phyloP scores from a whole-genome alignment of 306 rosid species.

The Luffa acutangula region DNA sequence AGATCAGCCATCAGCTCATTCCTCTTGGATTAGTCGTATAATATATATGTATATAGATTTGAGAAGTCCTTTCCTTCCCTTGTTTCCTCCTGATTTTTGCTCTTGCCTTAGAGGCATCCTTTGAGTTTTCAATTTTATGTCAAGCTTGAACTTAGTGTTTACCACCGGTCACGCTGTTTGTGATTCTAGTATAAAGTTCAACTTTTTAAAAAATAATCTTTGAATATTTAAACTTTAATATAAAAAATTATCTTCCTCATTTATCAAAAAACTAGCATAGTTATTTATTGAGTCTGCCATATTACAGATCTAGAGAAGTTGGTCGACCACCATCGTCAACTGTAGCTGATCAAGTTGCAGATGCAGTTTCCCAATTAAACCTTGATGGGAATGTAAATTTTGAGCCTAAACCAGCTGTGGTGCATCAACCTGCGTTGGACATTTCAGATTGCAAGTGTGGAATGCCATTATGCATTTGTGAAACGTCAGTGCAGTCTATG shows the following conservation, averaged over 20 bases:
- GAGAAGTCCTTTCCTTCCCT: not conserved
- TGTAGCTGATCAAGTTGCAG: slow-evolving; percentile 37
- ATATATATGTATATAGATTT: no score
- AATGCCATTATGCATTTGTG: slow-evolving; percentile 99
- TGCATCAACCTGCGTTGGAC: slow-evolving; percentile 21
- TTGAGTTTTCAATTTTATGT: not conserved
- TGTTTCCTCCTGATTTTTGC: not conserved
- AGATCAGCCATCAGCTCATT: not conserved
- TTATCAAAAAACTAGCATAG: not conserved
- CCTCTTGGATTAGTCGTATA: not conserved
- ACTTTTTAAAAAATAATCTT: not conserved
- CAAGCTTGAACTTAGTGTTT: not conserved
- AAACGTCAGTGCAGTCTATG: slow-evolving; percentile 48
- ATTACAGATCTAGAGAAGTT: slow-evolving; percentile 42
- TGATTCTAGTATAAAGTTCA: not conserved
- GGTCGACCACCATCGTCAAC: slow-evolving; percentile 29
- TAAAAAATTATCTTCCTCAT: not conserved
- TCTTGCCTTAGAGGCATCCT: not conserved
- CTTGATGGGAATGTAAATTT: slow-evolving; percentile 30
- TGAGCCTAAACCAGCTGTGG: slow-evolving; percentile 27
- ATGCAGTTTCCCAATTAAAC: slow-evolving; percentile 55
- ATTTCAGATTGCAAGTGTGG: slow-evolving; percentile 79
- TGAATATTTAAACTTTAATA: not conserved
- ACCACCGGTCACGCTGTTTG: not conserved
- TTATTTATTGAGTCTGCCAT: slow-evolving; percentile 10